Base-by-base conservation (phyloP, 75 land plant genomes). In the Gnetum montanum region DNA sequence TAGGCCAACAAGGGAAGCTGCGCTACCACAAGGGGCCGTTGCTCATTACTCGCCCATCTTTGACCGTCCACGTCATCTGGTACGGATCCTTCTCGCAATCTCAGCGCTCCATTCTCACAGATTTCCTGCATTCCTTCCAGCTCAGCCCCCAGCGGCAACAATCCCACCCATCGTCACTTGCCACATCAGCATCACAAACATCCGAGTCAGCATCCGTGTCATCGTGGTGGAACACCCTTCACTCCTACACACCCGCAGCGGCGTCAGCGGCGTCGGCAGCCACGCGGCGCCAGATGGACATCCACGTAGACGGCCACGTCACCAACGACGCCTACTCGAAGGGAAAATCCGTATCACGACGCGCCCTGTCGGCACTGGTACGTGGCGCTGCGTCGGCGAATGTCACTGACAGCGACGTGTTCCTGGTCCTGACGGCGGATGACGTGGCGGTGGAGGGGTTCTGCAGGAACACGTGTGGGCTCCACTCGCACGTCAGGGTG, bases 1-100 rank as follows among this genome's bases (percentile, higher is more conserved):
- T n/a, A n/a, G n/a, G n/a, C n/a, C n/a, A n/a, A n/a, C n/a, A n/a
- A n/a, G n/a, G n/a, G n/a, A n/a, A n/a, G n/a, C 53, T 83, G 46
- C 27, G 24, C 15, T 76, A 83, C 69, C 87, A 83, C 76, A 48
- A 68, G 36, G 87, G 87, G 19, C 79, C 73, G 1, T 64, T 83
- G 54, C 73, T 87, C 34, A 33, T 48, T 4, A 81, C 78, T 11
- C 46, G 46, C 10, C 33, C 44, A 1, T 7, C 15, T 12, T 15
- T 66, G 31, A 3, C 64, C 13, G 51, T 84, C 31, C 71, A 80
- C 48, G 54, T 84, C n/a, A 27, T 86, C 40, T 86, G 88, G 88
- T 86, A 86, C 54, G 92, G 88, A 43, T 31, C 41, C 7, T 87
- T 87, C 74, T 69, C 57, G 20, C 60, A 72, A 3, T 25, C 54